Percentiles rank a stretch among this genome's conserved stretches.
phyloP scores from a whole-genome alignment of 169 alveolate genomes.

The Plasmodium malariae region DNA sequence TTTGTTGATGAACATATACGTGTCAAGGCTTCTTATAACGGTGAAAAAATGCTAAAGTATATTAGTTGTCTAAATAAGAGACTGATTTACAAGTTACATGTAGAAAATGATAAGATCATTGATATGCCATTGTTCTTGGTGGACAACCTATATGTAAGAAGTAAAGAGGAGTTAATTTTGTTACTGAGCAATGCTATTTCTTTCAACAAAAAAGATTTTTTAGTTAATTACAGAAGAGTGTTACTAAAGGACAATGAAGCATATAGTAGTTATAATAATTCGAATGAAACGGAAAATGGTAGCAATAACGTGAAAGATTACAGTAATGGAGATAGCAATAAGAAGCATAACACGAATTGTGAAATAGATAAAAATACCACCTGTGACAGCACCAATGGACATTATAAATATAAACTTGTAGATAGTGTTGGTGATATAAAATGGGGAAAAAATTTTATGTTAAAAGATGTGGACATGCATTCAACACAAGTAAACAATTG shows the following conservation, averaged over 20 bases:
- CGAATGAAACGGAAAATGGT: background rate
- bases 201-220: conserved; percentile 40
- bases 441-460: background rate
- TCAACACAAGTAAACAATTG: background rate
- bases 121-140: conserved; percentile 74
- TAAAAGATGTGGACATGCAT: background rate
- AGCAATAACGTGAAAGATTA: background rate
- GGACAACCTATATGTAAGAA: conserved; percentile 53
- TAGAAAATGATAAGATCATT: conserved; percentile 73
- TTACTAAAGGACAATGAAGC: conserved; percentile 17
- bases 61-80: conserved; percentile 43
- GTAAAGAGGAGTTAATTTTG: conserved; percentile 42
- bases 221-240: conserved; percentile 49
- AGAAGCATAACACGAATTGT: background rate
- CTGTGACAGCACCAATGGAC: background rate
- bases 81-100: conserved; percentile 44
- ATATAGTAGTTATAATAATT: background rate
- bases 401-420: background rate
- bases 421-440: background rate
- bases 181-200: conserved; percentile 43
- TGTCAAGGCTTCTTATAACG: too few species aligned
- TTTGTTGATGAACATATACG: too few species aligned
- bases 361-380: too few species aligned
- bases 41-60: conserved; percentile 36
- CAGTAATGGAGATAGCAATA: background rate